Percentiles rank a stretch among this genome's conserved stretches.
These are phyloP conservation scores for Clonostachys sp. DNA, from an alignment of 2,329 filamentous ascomycete species.

Conservation along the genomic window DNA sequence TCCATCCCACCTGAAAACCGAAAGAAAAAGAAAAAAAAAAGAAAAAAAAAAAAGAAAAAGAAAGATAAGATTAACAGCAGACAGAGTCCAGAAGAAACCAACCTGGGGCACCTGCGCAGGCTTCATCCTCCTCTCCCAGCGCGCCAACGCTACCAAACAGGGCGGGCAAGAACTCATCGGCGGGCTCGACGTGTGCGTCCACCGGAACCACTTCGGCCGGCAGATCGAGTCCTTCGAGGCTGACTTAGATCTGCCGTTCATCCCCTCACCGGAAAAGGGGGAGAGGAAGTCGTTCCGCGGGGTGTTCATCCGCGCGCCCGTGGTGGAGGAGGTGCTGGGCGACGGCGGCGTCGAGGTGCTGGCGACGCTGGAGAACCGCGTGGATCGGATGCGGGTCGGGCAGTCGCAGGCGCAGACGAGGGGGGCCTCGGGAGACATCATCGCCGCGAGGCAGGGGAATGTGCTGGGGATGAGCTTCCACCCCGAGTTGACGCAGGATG, in stretches of 20 bases:
- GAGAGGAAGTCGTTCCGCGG: conserved; percentile 55
- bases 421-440: conserved; percentile 64
- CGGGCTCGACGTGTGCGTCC: conserved; percentile 83
- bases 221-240: conserved; percentile 90
- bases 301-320: conserved; percentile 91
- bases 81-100: conserved; percentile 69
- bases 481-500: conserved; percentile 84
- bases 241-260: conserved; percentile 67
- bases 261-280: conserved; percentile 29
- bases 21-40: neutral
- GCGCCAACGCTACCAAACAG: conserved; percentile 82
- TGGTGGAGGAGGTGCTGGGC: conserved; percentile 75
- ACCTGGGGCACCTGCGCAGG: conserved; percentile 97
- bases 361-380: conserved; percentile 38
- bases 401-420: conserved; percentile 29
- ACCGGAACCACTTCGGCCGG: conserved; percentile 91
- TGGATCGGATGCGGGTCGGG: conserved; percentile 28
- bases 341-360: conserved; percentile 42
- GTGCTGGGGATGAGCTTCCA: conserved; percentile 95
- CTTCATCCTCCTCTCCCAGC: conserved; percentile 83
- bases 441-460: conserved; percentile 86
- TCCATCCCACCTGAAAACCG: neutral
- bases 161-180: conserved; percentile 92
- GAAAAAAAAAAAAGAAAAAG: neutral
- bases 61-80: neutral